Conservation (phyloP, 352 stramenopile species). For the Pythium dissotocum region DNA sequence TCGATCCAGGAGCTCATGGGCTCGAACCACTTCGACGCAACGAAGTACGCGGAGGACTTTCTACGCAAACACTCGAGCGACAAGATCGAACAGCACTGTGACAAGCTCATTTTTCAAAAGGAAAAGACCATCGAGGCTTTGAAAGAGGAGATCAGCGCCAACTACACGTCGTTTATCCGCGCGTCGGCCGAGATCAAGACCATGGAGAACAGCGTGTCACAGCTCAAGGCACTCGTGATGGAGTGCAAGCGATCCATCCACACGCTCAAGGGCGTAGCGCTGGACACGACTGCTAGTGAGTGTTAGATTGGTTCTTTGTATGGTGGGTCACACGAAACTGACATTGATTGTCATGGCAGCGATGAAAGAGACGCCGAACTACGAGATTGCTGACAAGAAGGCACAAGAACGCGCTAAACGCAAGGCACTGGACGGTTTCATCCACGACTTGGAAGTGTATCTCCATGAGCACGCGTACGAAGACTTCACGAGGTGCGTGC, state of each 20-base stretch:
- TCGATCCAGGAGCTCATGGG: conserved; percentile 85
- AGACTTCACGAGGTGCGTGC: conserved; percentile 50
- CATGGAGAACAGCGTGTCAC: conserved; percentile 85
- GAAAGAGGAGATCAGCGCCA: conserved; percentile 81
- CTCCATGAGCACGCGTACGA: conserved; percentile 69
- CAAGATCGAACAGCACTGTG: conserved; percentile 77
- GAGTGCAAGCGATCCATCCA: conserved; percentile 76
- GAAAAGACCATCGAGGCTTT: conserved; percentile 84
- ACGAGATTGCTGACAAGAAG: conserved; percentile 51
- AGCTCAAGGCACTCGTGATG: conserved; percentile 72
- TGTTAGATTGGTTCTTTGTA: neutral
- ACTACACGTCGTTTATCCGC: conserved; percentile 81
- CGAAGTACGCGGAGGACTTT: conserved; percentile 80
- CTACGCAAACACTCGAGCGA: conserved; percentile 70
- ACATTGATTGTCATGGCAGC: conserved; percentile 42
- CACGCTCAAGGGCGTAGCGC: conserved; percentile 44
- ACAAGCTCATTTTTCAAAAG: conserved; percentile 75
- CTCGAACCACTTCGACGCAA: conserved; percentile 59
- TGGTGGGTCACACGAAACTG: neutral
- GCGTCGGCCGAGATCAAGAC: conserved; percentile 74
- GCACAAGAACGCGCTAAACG: conserved; percentile 48
- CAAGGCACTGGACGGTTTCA: conserved; percentile 55
- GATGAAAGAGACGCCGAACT: conserved; percentile 36
- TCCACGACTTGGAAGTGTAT: conserved; percentile 66
- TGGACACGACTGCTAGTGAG: conserved; percentile 51